Evolutionary conservation across 768 basidiomycete species (phyloP), one percentile per base, ranked within the genome.

Genomic region (Russula sp.): DNA sequence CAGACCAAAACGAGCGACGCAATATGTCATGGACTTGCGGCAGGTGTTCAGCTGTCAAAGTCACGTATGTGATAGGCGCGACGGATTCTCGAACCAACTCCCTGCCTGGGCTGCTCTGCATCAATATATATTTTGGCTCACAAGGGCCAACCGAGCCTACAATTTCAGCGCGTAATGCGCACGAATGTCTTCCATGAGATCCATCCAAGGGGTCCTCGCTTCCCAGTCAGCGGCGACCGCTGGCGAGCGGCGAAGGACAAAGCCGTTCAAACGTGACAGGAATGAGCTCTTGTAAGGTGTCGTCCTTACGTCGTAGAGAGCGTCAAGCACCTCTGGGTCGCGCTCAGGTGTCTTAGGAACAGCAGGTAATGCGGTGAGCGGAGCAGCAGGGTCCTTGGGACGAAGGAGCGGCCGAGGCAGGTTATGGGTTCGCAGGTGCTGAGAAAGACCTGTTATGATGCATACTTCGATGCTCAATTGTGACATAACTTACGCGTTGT

Each of bases 11-110:
- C 0, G 78, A 80, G 11, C 84, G 78, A 53, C 78, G 74, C 47
- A 93, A 75, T 3, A 92, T 73, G 52, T 87, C 87, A 62, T 92
- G 87, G 16, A 91, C 80, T 71, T 91, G 89, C 51, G 73, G 73
- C 6, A 92, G 71, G 71, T 92, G 88, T 45, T 70, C 77, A 14
- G 74, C 65, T 57, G 82, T 82, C 13, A 93, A 79, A 35, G 81
- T 79, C 18, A 79, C 77, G 64, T 91, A 93, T 6, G 77, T 77
- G 61, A 92, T 85, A 1, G 89, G 84, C 3, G 79, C 82, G 16
- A 69, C 62, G 1, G 70, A 61, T 66, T 83, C 79, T 7, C 69
- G 63, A 35, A 79, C 68, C 27, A 73, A 76, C 45, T 82, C 80
- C 58, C 79, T 75, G 54, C 81, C 80, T 14, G 87, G 83, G 72